Percentiles rank a stretch among this genome's conserved stretches.
Conservation (phyloP, 192 early-diverging fungal genomes). For the Entrophospora sp. region DNA sequence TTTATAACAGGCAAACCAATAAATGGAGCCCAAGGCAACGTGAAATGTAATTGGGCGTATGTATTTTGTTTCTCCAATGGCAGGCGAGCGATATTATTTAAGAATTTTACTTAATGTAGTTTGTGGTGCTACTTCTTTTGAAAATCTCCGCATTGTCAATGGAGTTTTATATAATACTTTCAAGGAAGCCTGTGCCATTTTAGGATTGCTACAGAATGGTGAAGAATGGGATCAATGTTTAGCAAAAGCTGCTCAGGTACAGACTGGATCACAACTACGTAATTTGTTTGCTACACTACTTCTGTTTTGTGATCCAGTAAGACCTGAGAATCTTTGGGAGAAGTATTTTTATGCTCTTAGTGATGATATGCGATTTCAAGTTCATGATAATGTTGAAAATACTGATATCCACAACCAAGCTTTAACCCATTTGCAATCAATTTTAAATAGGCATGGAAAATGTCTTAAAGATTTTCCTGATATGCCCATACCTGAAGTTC, state of each 20-base stretch:
- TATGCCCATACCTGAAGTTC: not conserved
- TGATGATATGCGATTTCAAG: constrained; percentile 14
- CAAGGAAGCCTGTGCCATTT: constrained; percentile 22
- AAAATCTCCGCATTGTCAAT: constrained; percentile 19
- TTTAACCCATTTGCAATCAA: not conserved
- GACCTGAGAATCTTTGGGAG: constrained; percentile 2
- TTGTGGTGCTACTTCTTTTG: constrained; percentile 18
- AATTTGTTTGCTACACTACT: constrained; percentile 17
- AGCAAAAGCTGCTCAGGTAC: constrained; percentile 8
- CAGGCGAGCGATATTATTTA: constrained; percentile 25
- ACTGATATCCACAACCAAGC: not conserved
- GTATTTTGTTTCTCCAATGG: constrained; percentile 9
- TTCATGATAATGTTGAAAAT: not conserved
- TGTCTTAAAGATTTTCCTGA: constrained; percentile 3
- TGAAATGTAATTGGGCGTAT: constrained; percentile 20
- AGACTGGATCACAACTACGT: constrained; percentile 19
- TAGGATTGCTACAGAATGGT: constrained; percentile 22
- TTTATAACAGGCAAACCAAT: constrained; percentile 4
- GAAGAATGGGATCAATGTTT: constrained; percentile 22
- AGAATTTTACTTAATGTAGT: constrained; percentile 19
- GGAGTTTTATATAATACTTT: constrained; percentile 7
- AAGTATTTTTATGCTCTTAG: not conserved
- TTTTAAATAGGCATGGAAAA: constrained; percentile 6
- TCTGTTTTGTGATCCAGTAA: not conserved
- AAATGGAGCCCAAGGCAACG: constrained; percentile 9